Percentiles rank a stretch among this genome's conserved stretches.
Conservation (phyloP, 2,329 filamentous ascomycete species). For the Clarireedia homoeocarpa region DNA sequence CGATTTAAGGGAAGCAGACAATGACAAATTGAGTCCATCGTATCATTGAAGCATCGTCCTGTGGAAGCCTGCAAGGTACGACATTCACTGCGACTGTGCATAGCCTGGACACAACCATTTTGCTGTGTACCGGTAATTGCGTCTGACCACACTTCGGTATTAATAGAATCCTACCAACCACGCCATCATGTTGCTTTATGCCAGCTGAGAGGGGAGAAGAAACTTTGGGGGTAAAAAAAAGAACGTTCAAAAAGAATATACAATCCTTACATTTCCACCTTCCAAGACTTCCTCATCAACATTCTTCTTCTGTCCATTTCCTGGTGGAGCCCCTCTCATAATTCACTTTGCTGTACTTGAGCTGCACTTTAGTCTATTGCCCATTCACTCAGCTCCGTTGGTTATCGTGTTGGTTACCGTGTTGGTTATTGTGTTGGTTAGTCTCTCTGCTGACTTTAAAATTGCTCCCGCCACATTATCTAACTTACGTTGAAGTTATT, state of each 20-base stretch:
- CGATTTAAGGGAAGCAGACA: neutral
- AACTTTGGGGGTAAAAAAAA: neutral
- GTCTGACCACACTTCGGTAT: neutral
- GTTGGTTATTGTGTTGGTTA: too few species aligned
- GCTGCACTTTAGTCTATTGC: neutral
- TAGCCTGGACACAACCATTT: neutral
- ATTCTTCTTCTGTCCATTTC: neutral
- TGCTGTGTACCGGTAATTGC: neutral
- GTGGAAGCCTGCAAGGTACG: neutral
- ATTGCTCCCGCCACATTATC: neutral
- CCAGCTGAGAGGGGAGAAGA: neutral
- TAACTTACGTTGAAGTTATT: neutral
- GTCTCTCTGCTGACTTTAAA: neutral
- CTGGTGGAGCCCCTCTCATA: neutral
- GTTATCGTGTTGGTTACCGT: neutral
- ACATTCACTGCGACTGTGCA: neutral
- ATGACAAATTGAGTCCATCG: neutral
- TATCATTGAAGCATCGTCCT: neutral
- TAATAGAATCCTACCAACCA: neutral
- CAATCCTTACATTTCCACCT: constrained; percentile 4
- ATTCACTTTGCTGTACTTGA: neutral
- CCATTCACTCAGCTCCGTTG: neutral
- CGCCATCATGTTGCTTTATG: neutral
- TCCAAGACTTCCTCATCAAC: neutral
- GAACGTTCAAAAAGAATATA: neutral